Percentiles rank a stretch among this genome's conserved stretches.
phyloP scores from a whole-genome alignment of 108 stramenopile species.

The Cyclotella choctawhatcheeana region DNA sequence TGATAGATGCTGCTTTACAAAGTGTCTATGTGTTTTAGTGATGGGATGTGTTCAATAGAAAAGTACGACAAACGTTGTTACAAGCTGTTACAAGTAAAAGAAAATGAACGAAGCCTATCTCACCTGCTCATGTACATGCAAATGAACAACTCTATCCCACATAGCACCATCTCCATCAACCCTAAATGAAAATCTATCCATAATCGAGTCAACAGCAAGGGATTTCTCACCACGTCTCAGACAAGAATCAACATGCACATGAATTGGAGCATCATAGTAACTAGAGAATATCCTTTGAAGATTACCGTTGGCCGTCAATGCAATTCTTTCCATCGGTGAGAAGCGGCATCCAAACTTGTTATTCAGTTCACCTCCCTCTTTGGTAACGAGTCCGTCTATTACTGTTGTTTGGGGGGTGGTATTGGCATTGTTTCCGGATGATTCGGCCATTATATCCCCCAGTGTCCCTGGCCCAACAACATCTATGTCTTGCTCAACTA shows the following conservation, averaged over 20 bases:
- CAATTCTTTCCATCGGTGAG: constrained; percentile 80
- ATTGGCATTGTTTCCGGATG: background rate
- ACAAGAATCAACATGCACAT: constrained; percentile 71
- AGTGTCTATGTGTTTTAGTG: constrained; percentile 30
- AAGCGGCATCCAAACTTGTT: constrained; percentile 42
- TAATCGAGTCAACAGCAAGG: background rate
- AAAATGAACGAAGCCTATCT: background rate
- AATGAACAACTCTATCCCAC: constrained; percentile 70
- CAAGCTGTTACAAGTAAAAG: background rate
- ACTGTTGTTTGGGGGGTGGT: constrained; percentile 6
- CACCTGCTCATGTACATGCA: constrained; percentile 33
- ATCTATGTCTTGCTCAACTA: constrained; percentile 19
- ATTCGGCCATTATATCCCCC: constrained; percentile 80
- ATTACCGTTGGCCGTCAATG: constrained; percentile 85
- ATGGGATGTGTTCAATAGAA: background rate
- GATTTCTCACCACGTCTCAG: constrained; percentile 1
- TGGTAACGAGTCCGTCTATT: constrained; percentile 55
- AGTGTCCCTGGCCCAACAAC: constrained; percentile 60
- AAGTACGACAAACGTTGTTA: background rate
- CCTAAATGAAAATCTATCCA: background rate
- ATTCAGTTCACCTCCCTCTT: constrained; percentile 52
- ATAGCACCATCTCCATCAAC: constrained; percentile 17
- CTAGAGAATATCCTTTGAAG: constrained; percentile 81
- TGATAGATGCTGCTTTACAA: constrained; percentile 74
- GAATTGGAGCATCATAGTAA: constrained; percentile 86